Evolutionary conservation across 2,329 filamentous ascomycete species (phyloP), one percentile per base, ranked within the genome.

Genomic region (Colletotrichum navitas): DNA sequence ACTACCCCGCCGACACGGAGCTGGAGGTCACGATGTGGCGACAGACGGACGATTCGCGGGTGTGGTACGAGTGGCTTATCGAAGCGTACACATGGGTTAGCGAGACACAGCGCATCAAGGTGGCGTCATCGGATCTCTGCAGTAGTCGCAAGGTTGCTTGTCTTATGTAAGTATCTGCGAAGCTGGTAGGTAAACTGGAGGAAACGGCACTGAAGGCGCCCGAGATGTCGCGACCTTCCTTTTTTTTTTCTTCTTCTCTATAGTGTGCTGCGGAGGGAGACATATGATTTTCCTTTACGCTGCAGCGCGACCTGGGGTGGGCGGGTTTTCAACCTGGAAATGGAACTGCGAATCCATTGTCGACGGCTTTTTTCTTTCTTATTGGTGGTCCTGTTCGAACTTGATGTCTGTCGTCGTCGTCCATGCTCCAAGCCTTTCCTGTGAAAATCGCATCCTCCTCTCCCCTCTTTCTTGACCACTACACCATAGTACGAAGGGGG

Each of bases 21-120:
- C 85, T 98, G 5, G 93, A 97, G 75, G 90, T 98, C 47, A 96
- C 91, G 79, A 98, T 99, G 91, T 98, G 94, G 93, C 89, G 96
- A 62, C 93, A 97, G 82, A 98, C 96, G 0, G 95, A 99, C 78
- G 94, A 98, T 79, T 90, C 92, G 47, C 97, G 93, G 80, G 96
- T 99, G 10, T 99, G 96, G 97, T 99, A 99, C 80, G 96, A 99
- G 81, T 99, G 96, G 96, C 86, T 96, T 72, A 91, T 98, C 2
- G 96, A 98, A 81, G 93, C 93, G 14, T 98, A 91, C 80, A 88
- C 86, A 26, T 91, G 88, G 84, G 82, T 89, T 61, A 87, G 87
- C 1, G 86, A 86, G n/a, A 85, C 86, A 49, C 84, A 85, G 75
- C 85, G 91, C 66, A 85, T 93, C 81, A 91, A 91, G 81, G 83